Base-by-base conservation (phyloP, 2,329 filamentous ascomycete species). In the Plectosphaerella sp. region DNA sequence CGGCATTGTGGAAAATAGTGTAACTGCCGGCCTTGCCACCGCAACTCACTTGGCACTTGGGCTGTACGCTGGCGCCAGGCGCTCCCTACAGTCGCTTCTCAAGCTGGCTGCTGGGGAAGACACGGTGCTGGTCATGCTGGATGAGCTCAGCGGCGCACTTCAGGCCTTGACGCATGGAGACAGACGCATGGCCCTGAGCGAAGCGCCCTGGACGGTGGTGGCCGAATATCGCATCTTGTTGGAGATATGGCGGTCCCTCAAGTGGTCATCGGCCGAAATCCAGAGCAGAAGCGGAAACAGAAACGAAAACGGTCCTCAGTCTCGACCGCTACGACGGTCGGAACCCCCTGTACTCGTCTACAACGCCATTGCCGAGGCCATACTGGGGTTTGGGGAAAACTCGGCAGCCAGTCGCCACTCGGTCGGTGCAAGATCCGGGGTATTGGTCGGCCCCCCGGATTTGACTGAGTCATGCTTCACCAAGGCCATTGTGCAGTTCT, bases 1-100 rank as follows among this genome's bases (percentile, higher is more conserved):
- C 8, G 66, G 66, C 2, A 66, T 69, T 18, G 64, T 69, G 9
- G 66, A 69, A 12, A 64, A 60, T 28, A 67, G 58, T 16, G 52
- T 67, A 2, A 55, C 62, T 1, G 65, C 63, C 8, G 65, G 65
- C 2, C 53, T 68, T n/a, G 65, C 66, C 42, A 59, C 64, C 8
- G 58, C 63, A 1, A 66, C 61, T 3, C 66, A 68, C 45, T 53
- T 67, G 11, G 62, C 59, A 0, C 46, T 62, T 25, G 64, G 62
- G 2, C 57, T 57, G 7, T 60, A 64, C 43, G 54, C 63, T 3
- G 60, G 62, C 5, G 55, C 60, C 8, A 56, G 65, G 28, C 57
- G 65, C 49, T 65, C 64, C n/a, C 43, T 58, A 12, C 54, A 62
- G 16, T 54, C 59, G 39, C 48, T 62, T 14, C 53, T 59, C 5